Evolutionary conservation across 75 land plant species (phyloP), one percentile per base, ranked within the genome.

Genomic region (Chamaecyparis obtusa): DNA sequence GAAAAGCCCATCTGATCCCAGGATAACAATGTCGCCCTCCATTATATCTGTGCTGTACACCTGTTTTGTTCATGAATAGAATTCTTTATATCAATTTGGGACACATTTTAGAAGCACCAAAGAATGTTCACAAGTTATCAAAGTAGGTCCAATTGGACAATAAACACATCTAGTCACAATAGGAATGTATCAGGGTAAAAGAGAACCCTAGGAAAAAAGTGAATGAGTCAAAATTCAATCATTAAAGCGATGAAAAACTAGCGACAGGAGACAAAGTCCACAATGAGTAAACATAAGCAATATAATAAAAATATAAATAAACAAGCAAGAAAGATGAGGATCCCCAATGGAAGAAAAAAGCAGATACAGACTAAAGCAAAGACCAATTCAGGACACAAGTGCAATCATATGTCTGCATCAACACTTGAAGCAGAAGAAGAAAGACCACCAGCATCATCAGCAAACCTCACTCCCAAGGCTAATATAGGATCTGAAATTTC

Each of bases 1-100:
- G 89, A 96, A 98, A 9, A 98, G 96, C 21, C 99, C 99, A 90
- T 98, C 99, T 83, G 99, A 98, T 24, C 99, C 99, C 97, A 96
- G 93, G 7, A 98, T 93, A 74, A 96, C 87, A 44, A 88, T 90
- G 86, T 98, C 99, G 83, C 96, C 94, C 48, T 93, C 95, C 87
- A 86, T 54, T 13, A 98, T 71, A 43, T 96, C 90, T 15, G 91
- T 87, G 87, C 83, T 90, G 86, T 87, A 91, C 54, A 98, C 96
- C 99, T 98, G 90, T 64, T 35, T 24, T 76, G 36, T 67, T 43
- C n/a, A 46, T 64, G 32, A 84, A n/a, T 14, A 55, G 6, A 79
- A 83, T 17, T 46, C 5, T 9, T 78, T 33, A 10, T 19, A 83
- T 85, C 17, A 37, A 71, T 48, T 75, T 86, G 9, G 35, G 35